Percentiles rank a stretch among this genome's conserved stretches.
Evolutionary conservation across 768 basidiomycete genomes (phyloP).

Genomic region (Rickenella mellea): DNA sequence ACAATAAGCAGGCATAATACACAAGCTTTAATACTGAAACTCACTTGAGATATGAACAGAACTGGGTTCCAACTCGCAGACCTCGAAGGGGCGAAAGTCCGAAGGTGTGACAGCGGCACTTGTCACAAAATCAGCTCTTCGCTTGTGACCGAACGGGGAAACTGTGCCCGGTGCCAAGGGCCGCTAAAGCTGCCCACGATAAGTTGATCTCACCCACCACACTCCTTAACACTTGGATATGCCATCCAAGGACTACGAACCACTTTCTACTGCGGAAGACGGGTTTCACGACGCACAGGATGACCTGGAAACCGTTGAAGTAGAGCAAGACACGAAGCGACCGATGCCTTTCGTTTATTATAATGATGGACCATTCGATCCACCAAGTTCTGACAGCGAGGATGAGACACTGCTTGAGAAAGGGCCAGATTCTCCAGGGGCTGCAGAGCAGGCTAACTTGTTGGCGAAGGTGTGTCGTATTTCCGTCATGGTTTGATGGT

Average conservation of each 20-base stretch:
- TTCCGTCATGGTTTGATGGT: no score
- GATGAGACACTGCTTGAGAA: constrained; percentile 46
- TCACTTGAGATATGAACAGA: constrained; percentile 76
- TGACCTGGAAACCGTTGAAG: constrained; percentile 2
- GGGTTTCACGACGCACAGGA: constrained; percentile 18
- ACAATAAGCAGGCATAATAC: neutral
- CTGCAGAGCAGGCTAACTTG: no score
- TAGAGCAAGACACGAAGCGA: constrained; percentile 5
- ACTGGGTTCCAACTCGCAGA: constrained; percentile 91
- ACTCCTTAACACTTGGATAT: no score
- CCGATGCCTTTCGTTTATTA: constrained; percentile 44
- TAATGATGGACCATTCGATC: constrained; percentile 67
- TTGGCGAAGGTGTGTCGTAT: no score
- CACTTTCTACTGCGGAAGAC: constrained; percentile 15
- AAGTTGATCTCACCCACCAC: no score
- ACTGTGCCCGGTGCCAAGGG: no score
- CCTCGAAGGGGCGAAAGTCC: no score
- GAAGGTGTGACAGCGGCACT: no score
- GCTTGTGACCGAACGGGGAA: no score
- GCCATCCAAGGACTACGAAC: constrained; percentile 20
- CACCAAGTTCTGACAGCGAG: constrained; percentile 75
- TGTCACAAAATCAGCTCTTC: no score
- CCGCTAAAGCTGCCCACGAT: no score
- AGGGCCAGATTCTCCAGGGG: constrained; percentile 10
- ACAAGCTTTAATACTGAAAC: constrained; percentile 9